Base-by-base conservation (phyloP, 495 filamentous ascomycete species). In the Penicillium maclennaniae region DNA sequence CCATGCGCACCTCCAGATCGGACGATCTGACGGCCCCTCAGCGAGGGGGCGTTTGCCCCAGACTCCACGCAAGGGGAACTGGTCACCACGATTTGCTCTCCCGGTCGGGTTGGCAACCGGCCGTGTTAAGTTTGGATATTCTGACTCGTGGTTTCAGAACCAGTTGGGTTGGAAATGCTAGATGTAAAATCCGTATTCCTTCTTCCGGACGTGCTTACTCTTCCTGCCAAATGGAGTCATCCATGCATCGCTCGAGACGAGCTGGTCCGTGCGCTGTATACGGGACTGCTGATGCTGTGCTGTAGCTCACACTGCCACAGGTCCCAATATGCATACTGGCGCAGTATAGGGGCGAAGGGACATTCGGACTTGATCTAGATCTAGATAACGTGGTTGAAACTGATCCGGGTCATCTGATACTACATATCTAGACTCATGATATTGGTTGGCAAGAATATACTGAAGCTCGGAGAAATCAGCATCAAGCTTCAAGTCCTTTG, bases 51-150 rank as follows among this genome's bases (percentile, higher is more conserved):
- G 21, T 41, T 27, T 47, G 31, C 56, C 59, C 53, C 48, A 44
- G 28, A 53, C 44, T 19, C 40, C 36, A 53, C 27, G 60, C 51
- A 66, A 63, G 62, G 62, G 62, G 62, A 57, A 49, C 45, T 46
- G 16, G 40, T 27, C 48, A 46, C 42, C 58, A 49, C 44, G 43
- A 44, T 45, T 44, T 47, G 47, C 26, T 55, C 40, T 49, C 52
- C 47, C 37, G 46, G 56, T 41, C 49, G 14, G 12, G 37, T 65
- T 59, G 45, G 16, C 19, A 59, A 61, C 45, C 12, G 47, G 31
- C 47, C 23, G 26, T 61, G 48, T 53, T 55, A n/a, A 41, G 15
- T 52, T 54, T 37, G 37, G 43, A 27, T 20, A 39, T 41, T 59
- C 43, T 40, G 46, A 47, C 26, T 51, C 44, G 37, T 54, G 28